Conservation (phyloP, 495 filamentous ascomycete genomes). For the Thermothielavioides terrestris region DNA sequence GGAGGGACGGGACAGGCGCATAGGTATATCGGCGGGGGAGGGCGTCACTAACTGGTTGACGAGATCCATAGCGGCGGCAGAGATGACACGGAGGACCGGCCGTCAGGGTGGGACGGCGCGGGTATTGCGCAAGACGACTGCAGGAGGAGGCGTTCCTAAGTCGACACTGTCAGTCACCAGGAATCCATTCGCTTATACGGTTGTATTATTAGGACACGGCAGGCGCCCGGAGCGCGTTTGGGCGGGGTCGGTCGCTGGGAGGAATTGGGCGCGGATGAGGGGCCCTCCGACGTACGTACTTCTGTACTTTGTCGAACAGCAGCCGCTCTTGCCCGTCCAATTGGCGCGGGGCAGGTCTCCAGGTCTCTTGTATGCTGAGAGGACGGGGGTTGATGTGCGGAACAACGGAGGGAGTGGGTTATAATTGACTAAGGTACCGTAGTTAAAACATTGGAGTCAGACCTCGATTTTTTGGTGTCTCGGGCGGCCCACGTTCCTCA, state of each 20-base stretch:
- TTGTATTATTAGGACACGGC: background rate
- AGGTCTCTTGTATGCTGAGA: too few relatives aligned
- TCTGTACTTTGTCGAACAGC: background rate
- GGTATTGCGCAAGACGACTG: conserved; percentile 2
- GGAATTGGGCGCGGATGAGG: background rate
- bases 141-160: conserved; percentile 8
- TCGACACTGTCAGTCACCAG: background rate
- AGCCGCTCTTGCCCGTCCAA: background rate
- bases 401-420: background rate
- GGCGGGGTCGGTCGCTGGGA: background rate
- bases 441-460: conserved; percentile 7
- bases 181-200: background rate
- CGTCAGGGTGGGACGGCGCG: background rate
- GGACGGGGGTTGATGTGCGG: background rate
- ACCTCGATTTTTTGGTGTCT: conserved; percentile 13
- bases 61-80: conserved; percentile 56
- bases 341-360: background rate
- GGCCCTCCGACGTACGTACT: background rate
- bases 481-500: conserved; percentile 37
- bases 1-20: background rate
- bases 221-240: background rate
- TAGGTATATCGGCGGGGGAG: background rate
- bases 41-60: conserved; percentile 64
- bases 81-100: background rate
- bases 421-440: background rate